Evolutionary conservation across 257 asterid species (phyloP).

Genomic region (Galeopsis tetrahit): DNA sequence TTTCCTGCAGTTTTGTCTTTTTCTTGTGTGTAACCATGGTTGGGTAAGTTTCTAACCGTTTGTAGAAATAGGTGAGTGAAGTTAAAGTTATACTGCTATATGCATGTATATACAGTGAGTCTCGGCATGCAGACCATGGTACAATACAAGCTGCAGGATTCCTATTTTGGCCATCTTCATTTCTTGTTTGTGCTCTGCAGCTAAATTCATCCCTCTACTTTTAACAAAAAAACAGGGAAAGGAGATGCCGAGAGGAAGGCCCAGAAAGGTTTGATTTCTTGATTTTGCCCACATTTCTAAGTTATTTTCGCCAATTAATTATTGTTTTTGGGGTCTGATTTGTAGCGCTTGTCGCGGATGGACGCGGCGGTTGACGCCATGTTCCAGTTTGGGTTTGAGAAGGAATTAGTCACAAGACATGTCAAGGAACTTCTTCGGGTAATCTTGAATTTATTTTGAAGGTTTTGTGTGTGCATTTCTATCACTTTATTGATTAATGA

Average conservation of each 20-base stretch:
- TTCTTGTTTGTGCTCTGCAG: no score
- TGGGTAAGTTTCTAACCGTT: background rate
- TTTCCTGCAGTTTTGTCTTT: background rate
- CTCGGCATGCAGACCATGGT: background rate
- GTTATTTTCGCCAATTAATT: background rate
- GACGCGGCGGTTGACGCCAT: constrained; percentile 75
- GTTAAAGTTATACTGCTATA: background rate
- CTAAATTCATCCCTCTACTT: background rate
- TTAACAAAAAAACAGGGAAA: background rate
- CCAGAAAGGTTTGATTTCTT: constrained; percentile 29
- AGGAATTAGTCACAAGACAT: constrained; percentile 25
- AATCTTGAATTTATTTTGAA: background rate
- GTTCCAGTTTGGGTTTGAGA: constrained; percentile 50
- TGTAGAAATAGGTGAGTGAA: background rate
- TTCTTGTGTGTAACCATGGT: background rate
- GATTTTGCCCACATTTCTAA: background rate
- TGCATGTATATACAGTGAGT: background rate
- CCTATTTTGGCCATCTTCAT: background rate
- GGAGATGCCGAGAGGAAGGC: constrained; percentile 39
- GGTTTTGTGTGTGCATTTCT: background rate
- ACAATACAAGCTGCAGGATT: background rate
- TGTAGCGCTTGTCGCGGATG: constrained; percentile 54
- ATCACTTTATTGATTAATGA: background rate
- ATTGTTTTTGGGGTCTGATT: constrained; percentile 13
- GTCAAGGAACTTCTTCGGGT: constrained; percentile 56